Evolutionary conservation across 2,329 filamentous ascomycete genomes (phyloP).

Genomic region (Penicillium janthinellum): DNA sequence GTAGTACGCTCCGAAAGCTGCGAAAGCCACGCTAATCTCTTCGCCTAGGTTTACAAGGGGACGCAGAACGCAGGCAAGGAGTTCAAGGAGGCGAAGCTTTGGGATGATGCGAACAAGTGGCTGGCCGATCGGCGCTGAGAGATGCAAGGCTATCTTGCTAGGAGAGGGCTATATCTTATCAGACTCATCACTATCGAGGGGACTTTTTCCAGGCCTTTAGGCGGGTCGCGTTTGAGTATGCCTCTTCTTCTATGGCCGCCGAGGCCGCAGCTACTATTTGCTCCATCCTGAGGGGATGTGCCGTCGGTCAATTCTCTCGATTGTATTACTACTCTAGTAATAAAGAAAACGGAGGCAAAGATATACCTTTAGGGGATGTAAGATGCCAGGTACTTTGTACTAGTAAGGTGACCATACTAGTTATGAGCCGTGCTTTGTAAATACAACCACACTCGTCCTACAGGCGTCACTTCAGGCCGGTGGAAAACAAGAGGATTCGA

Average conservation of each 20-base stretch:
- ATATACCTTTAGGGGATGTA: not conserved
- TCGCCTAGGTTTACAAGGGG: constrained; percentile 57
- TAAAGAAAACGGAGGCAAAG: constrained; percentile 14
- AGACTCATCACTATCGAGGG: constrained; percentile 2
- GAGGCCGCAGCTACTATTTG: constrained; percentile 7
- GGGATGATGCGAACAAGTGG: constrained; percentile 64
- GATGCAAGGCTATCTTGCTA: not conserved
- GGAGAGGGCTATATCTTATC: constrained; percentile 3
- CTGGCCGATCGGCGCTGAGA: constrained; percentile 46
- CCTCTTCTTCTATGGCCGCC: constrained; percentile 6
- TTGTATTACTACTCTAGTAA: constrained; percentile 31
- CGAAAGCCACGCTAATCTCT: constrained; percentile 12
- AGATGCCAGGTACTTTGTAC: not conserved
- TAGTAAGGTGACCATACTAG: too few relatives aligned
- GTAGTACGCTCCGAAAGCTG: not conserved
- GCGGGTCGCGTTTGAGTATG: constrained; percentile 12
- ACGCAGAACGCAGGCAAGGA: constrained; percentile 58
- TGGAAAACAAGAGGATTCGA: too few relatives aligned
- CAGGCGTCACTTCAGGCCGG: too few relatives aligned
- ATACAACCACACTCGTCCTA: too few relatives aligned
- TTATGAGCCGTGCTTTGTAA: too few relatives aligned
- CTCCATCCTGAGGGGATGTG: constrained; percentile 7
- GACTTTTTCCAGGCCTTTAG: constrained; percentile 15
- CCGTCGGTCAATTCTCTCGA: constrained; percentile 17
- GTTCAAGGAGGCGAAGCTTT: constrained; percentile 56